phyloP scores from a whole-genome alignment of 805 yeast species.

The Candida berthetii region DNA sequence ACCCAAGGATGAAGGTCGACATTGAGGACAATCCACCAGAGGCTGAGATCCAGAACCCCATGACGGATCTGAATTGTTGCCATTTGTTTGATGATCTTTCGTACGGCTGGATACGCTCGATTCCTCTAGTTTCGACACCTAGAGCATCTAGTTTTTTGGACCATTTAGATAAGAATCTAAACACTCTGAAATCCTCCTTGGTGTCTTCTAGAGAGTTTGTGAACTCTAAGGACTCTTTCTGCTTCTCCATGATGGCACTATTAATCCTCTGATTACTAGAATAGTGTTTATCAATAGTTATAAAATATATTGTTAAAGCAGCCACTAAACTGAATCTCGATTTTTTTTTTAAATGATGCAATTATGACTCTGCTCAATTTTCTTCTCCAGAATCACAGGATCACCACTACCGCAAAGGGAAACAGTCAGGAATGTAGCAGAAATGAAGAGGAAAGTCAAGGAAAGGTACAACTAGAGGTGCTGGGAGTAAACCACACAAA shows the following conservation, averaged over 20 bases:
- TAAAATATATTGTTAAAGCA: no score
- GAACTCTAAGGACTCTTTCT: not conserved
- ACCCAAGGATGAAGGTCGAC: constrained; percentile 78
- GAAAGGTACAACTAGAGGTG: no score
- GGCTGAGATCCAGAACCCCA: constrained; percentile 80
- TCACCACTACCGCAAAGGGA: no score
- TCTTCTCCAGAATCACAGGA: no score
- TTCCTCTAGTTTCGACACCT: constrained; percentile 76
- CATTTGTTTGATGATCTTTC: constrained; percentile 43
- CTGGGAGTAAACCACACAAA: no score
- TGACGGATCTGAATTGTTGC: constrained; percentile 37
- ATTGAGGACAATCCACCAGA: constrained; percentile 86
- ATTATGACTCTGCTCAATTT: no score
- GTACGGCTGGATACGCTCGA: constrained; percentile 65
- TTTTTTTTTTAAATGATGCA: no score
- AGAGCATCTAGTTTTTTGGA: constrained; percentile 34
- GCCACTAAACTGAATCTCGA: no score
- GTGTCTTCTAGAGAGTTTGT: not conserved
- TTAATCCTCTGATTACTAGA: no score
- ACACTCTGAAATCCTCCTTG: not conserved
- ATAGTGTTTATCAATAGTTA: no score
- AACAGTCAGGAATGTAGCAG: no score
- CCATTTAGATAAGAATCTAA: not conserved
- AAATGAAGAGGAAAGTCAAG: no score
- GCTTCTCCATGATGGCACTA: not conserved